Evolutionary conservation across 495 filamentous ascomycete genomes (phyloP), one percentile per base, ranked within the genome.

Genomic region (Neurospora hispaniola): DNA sequence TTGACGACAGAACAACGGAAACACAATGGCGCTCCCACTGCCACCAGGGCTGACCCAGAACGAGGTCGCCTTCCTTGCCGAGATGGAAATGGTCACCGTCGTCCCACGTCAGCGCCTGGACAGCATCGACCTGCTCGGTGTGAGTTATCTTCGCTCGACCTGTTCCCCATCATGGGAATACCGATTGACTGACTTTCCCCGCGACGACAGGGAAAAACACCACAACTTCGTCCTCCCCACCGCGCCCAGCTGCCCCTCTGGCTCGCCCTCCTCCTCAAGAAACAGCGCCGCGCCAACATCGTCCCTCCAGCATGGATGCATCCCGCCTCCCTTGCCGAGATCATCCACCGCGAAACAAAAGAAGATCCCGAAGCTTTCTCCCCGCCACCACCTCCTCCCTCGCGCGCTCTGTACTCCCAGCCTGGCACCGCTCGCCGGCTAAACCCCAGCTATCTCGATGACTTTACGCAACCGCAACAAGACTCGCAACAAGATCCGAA

Each of bases 181-280:
- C 70, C 31, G 44, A 27, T 41, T 59, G 10, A 66, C 35, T 66
- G 38, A 16, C 62, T 46, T 0, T 40, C 46, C 38, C 8, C 23
- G 11, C 42, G 18, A 12, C 54, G 70, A 71, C 74, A 98, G 95
- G 96, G 96, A 66, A 87, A 89, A 74, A 90, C 93, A 42, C 89
- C 90, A 42, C 81, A 88, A 59, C 89, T 99, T 69, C 86, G 87
- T 40, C 96, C 96, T 10, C 94, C 96, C 0, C 90, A 94, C 75
- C 90, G 94, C 76, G 87, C 91, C 72, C 82, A 90, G 40, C 80
- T 98, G 59, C 96, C 96, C 16, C 89, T 98, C 78, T 98, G 96
- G 96, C 91, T 98, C 69, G 96, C 96, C n/a, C 88, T 98, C 69
- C 90, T 98, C 71, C 90, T 99, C 70, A 98, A 99, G 82, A 93